Base-by-base conservation (phyloP, 345 rosid species). In the Fremontodendron californicum region DNA sequence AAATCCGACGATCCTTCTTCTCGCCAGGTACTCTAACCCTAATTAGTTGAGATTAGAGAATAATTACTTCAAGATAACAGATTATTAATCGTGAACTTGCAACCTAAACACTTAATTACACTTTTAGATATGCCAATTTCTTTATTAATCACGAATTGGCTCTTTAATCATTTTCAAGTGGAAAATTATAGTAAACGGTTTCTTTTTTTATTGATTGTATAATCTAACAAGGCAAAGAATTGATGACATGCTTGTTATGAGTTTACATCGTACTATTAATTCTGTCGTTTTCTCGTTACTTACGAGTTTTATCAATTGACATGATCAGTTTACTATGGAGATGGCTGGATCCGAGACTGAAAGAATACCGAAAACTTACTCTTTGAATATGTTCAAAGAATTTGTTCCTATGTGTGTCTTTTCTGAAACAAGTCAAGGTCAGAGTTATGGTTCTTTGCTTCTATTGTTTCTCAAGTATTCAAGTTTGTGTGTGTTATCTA, bases 301-400 rank as follows among this genome's bases (percentile, higher is more conserved):
- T 23, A 71, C 70, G 7, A 60, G 52, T 60, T 81, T 81, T 75
- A 35, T 35, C 27, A 29, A 61, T 71, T 76, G 76, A 15, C 49
- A 19, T 75, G 43, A 78, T 69, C 85, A 92, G 99, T 92, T 92
- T 76, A 84, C 84, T 0, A 90, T 96, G 99, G 93, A 91, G 90
- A 90, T 89, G 95, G 77, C 75, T 61, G 85, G 83, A 65, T 74
- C 87, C 58, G 98, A 90, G 81, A 73, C 25, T 23, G 88, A 87
- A 78, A 84, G 80, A 83, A 78, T 71, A 58, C 92, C 97, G 1
- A 96, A 91, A 85, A 86, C 84, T 73, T 96, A 90, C 87, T 71
- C 93, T 54, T 57, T 96, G 83, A 92, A 96, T 79, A 96, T 94
- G 99, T 88, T 81, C 33, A 94, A 92, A 76, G 98, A 96, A 80